Base-by-base conservation (phyloP, 2,329 filamentous ascomycete species). In the Cytospora piceicola region DNA sequence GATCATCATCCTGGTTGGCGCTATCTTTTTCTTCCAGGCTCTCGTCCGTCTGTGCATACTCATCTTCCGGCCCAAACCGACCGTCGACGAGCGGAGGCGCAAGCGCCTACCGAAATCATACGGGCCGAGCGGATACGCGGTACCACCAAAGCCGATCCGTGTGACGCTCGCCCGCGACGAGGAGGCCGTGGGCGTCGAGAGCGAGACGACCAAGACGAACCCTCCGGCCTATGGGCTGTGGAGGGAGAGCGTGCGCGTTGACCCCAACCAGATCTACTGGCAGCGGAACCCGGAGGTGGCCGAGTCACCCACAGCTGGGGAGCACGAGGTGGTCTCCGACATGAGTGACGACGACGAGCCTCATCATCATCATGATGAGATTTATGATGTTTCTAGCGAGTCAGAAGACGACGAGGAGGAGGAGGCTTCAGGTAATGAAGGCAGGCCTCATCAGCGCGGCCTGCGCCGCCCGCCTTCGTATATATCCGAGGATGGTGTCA, bases 191-290 rank as follows among this genome's bases (percentile, higher is more conserved):
- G 85, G 83, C 4, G 75, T 82, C 61, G 82, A 85, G 64, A 84
- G 81, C 59, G 83, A 87, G 66, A 78, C 83, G 0, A 78, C 79
- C 52, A 88, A 88, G 71, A 70, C 83, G 24, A 86, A 88, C 11
- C 93, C 94, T 4, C 93, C 94, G 0, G 92, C 92, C 2, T 97
- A 97, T 74, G 93, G 93, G 0, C 79, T 93, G 0, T 96, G 92
- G 91, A 83, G 92, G 61, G 88, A 89, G 75, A 94, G 90, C 72
- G 91, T 95, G 77, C 84, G 91, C 57, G 90, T 93, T 36, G 90
- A 96, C 72, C 93, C 93, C 1, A 87, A 94, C 72, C 82, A 92
- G 17, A 82, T 96, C 30, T 93, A 91, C 74, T 96, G 92, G 92
- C 88, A 90, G 75, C 86, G 90, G 46, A 90, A 88, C 69, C 55